Evolutionary conservation across 306 rosid species (phyloP), one percentile per base, ranked within the genome.

Genomic region (Corylus heterophylla): DNA sequence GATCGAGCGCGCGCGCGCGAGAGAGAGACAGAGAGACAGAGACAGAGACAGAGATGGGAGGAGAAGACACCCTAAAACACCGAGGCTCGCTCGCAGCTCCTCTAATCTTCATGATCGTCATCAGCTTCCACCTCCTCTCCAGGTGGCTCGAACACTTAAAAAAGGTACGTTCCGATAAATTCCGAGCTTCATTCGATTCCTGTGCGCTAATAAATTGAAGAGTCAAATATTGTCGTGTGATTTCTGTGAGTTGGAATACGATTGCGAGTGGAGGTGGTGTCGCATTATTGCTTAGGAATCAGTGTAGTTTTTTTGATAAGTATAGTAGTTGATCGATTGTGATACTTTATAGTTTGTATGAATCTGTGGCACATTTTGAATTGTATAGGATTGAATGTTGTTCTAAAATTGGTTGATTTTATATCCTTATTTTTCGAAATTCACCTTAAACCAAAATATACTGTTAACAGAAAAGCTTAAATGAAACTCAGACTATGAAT

Each of bases 71-170:
- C 74, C 80, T 74, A 27, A 83, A 74, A 17, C 74, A 81, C 52
- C 89, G 78, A n/a, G 71, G 83, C 55, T 93, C 94, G 2, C 4
- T 82, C 16, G 91, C 91, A 39, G 92, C 99, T 79, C 93, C 94
- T 13, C 37, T 77, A 35, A 85, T 91, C 61, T 91, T 95, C 77
- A 4, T 82, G 1, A 14, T 89, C 55, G 91, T 89, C 54, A 59
- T 93, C 54, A 85, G 78, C 29, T 89, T 93, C 87, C 96, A 93
- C 22, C 76, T 88, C 29, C 84, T 89, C 35, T 88, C 89, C 10
- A 44, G 73, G 68, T 87, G 93, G 93, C 79, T 93, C 42, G 85
- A 89, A 25, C 81, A 72, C 31, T 67, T 83, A 63, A 93, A 88
- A 80, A 86, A 89, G 93, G 96, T 92, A 52, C 22, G 5, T 42